phyloP scores from a whole-genome alignment of 2,329 filamentous ascomycete species.

The Stagonosporopsis tanaceti region DNA sequence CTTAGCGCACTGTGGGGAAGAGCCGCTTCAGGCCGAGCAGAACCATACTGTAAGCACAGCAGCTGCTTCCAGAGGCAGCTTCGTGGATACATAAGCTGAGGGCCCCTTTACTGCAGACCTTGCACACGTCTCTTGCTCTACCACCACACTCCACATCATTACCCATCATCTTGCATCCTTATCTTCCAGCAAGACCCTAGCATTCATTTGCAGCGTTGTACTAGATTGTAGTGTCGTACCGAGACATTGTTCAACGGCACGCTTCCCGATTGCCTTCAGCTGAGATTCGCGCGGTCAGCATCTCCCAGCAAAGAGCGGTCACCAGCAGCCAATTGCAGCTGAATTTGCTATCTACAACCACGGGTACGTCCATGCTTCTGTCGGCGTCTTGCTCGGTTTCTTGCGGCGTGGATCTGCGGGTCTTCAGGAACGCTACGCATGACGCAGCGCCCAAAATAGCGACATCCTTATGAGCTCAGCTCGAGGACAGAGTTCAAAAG shows the following conservation, averaged over 20 bases:
- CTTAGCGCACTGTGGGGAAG: conserved; percentile 28
- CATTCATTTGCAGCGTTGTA: conserved; percentile 14
- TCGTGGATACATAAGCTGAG: conserved; percentile 5
- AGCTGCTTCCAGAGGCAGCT: conserved; percentile 1
- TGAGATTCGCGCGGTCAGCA: conserved; percentile 17
- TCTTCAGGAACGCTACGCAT: conserved; percentile 34
- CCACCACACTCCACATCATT: not conserved
- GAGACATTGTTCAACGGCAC: conserved; percentile 13
- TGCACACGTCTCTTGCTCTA: conserved; percentile 10
- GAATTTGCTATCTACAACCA: conserved; percentile 32
- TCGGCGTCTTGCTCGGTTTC: conserved; percentile 11
- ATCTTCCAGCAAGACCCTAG: conserved; percentile 10
- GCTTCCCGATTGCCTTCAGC: not conserved
- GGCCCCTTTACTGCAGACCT: not conserved
- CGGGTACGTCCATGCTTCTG: conserved; percentile 2
- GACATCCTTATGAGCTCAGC: conserved; percentile 11
- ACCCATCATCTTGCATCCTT: conserved; percentile 7
- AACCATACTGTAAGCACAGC: conserved; percentile 15
- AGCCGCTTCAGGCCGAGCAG: conserved; percentile 18
- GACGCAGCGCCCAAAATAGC: conserved; percentile 27
- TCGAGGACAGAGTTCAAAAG: conserved; percentile 10
- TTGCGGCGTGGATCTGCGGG: conserved; percentile 19
- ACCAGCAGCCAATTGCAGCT: conserved; percentile 42
- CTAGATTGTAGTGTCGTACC: conserved; percentile 33
- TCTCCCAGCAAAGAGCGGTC: conserved; percentile 37